Evolutionary conservation across 2,329 filamentous ascomycete species (phyloP), one percentile per base, ranked within the genome.

Genomic region (Pseudogymnoascus sp.): DNA sequence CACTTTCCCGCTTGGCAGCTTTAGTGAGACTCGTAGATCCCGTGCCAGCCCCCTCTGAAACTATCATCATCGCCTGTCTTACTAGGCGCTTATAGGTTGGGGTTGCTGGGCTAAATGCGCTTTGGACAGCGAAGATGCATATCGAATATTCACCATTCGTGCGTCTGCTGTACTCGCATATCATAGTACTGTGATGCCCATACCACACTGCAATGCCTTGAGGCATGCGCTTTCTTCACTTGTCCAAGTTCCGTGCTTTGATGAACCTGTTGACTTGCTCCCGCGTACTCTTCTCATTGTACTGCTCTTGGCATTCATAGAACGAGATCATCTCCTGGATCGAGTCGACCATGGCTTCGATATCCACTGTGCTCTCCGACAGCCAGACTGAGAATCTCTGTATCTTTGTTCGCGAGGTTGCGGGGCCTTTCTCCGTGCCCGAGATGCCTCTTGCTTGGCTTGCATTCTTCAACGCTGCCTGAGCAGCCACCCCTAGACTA

Each of bases 271-370:
- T 75, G 57, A 75, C 73, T 39, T 74, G 72, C 65, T 75, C 74
- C 66, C 70, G 69, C 19, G 71, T 71, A 34, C 72, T 71, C 67
- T 75, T 75, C 54, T 75, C 74, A 60, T 74, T 75, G 62, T 75
- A 75, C 62, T 72, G 71, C 62, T 75, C 74, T 51, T 75, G 72
- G n/a, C 69, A 67, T 72, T 90, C 86, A 71, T 90, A 90, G 67
- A 91, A 76, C 19, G 86, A 89, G 63, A 90, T 85, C 69, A 90
- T 80, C 74, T 90, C 88, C 73, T 90, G 88, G 2, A 85, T 88
- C 70, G 85, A 87, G 71, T 90, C 86, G 45, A 90, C 84, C 51
- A 90, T 81, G 2, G 82, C 84, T 70, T 86, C 83, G 68, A 90
- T 86, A 69, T 90, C 86, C 51, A 90, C 81, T 64, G 83, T 84